Base-by-base conservation (phyloP, 257 asterid species). In the Cynanchum wilfordii region DNA sequence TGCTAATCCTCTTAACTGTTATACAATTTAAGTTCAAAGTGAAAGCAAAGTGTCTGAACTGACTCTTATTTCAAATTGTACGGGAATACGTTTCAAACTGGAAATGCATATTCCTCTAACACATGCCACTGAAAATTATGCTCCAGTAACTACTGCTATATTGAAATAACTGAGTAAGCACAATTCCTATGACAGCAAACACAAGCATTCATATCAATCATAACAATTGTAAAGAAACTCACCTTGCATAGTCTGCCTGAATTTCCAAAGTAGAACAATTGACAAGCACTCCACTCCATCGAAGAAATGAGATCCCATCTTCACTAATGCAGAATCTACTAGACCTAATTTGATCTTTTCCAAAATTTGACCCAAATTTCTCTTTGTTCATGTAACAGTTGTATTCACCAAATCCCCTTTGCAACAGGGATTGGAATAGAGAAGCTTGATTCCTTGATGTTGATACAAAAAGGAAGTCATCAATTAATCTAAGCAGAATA, bases 181-280 rank as follows among this genome's bases (percentile, higher is more conserved):
- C 4, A 38, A 67, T 50, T 27, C 30, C 5, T 47, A 25, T 13
- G 15, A 47, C 13, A 44, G 22, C 16, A 63, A 45, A 36, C 19
- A 57, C 38, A 63, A 68, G 20, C 12, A 27, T 59, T 36, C 52
- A 65, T 58, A 69, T 45, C 42, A 50, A 15, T 13, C n/a, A 67
- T 8, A 57, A 49, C 44, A 51, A 56, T 22, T 67, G 69, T 42
- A 68, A 75, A 73, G 77, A 70, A 70, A 58, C 42, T 71, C 68
- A 90, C 99, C 98, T 94, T 36, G 89, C 80, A 79, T 91, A 94
- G 79, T 91, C 99, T n/a, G 96, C 99, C 84, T 87, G 99, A 75
- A 91, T 85, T 84, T 94, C 99, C 73, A 91, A 81, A 2, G 97
- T 94, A 25, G 82, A 71, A 80, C 89, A 83, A 77, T 94, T 94